phyloP scores from a whole-genome alignment of 148 eudicot species.

The Agrostemma githago region DNA sequence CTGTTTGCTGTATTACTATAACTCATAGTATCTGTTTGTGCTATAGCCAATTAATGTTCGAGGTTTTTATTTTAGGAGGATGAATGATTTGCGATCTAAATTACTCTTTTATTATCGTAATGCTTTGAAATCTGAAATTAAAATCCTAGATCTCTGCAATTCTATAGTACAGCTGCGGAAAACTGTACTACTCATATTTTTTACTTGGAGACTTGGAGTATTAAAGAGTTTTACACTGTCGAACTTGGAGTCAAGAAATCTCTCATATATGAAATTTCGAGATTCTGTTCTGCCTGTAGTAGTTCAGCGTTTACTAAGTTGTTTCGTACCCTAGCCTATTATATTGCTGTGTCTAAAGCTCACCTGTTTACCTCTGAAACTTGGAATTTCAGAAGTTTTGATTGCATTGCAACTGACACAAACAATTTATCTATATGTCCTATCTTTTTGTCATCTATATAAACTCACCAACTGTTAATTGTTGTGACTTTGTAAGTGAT shows the following conservation, averaged over 20 bases:
- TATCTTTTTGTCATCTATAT: not conserved
- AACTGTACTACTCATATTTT: no score
- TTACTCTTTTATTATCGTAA: no score
- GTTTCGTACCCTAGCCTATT: not conserved
- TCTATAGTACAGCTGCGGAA: no score
- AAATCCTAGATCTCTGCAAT: no score
- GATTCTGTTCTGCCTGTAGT: no score
- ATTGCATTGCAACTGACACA: not conserved
- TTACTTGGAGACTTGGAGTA: no score
- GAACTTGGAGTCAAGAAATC: no score
- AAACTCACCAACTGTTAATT: not conserved
- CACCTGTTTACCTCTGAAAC: not conserved
- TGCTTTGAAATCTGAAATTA: no score
- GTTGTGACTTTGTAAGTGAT: constrained; percentile 39
- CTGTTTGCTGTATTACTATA: no score
- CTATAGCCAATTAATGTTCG: not conserved
- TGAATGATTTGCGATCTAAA: not conserved
- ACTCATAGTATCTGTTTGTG: not conserved
- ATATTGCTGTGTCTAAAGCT: not conserved
- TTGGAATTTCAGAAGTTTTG: not conserved
- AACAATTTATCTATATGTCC: not conserved
- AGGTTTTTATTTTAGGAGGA: not conserved
- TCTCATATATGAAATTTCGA: no score
- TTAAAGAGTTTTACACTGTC: no score
- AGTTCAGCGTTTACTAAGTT: not conserved